These are phyloP conservation scores for Claviceps humidiphila DNA, from an alignment of 2,329 filamentous ascomycete species.

Conservation along the genomic window DNA sequence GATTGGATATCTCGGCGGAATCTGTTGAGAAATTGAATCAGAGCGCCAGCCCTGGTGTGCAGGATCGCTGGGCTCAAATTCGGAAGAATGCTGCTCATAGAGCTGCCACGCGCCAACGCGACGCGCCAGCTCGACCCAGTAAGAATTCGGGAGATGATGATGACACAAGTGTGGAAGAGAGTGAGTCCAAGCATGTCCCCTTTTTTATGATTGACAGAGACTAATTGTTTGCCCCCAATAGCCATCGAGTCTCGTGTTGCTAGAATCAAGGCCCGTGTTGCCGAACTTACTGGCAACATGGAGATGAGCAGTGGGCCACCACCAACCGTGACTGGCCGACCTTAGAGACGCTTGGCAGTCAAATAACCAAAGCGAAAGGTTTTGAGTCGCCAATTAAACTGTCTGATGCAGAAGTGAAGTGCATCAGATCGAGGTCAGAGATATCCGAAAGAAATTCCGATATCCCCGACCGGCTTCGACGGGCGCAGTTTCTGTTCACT, in stretches of 20 bases:
- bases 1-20: constrained; percentile 10
- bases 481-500: background rate
- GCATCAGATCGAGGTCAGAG: background rate
- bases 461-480: background rate
- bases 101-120: constrained; percentile 50
- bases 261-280: constrained; percentile 93
- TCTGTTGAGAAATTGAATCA: constrained; percentile 21
- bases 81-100: constrained; percentile 85
- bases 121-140: constrained; percentile 48
- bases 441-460: background rate
- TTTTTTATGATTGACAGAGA: constrained; percentile 1
- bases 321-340: constrained; percentile 10
- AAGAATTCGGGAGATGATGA: constrained; percentile 56
- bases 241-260: constrained; percentile 94
- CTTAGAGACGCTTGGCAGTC: constrained; percentile 9
- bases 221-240: constrained; percentile 24
- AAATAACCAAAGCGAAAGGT: background rate
- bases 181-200: constrained; percentile 37
- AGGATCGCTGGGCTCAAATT: constrained; percentile 92
- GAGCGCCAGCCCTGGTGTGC: constrained; percentile 21
- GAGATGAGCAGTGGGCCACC: constrained; percentile 37
- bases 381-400: too few species aligned
- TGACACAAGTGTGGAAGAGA: constrained; percentile 91
- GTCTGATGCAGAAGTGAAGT: background rate
- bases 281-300: constrained; percentile 80